These are phyloP conservation scores for Penicillium sp. DNA, from an alignment of 2,329 filamentous ascomycete species.

Conservation along the genomic window DNA sequence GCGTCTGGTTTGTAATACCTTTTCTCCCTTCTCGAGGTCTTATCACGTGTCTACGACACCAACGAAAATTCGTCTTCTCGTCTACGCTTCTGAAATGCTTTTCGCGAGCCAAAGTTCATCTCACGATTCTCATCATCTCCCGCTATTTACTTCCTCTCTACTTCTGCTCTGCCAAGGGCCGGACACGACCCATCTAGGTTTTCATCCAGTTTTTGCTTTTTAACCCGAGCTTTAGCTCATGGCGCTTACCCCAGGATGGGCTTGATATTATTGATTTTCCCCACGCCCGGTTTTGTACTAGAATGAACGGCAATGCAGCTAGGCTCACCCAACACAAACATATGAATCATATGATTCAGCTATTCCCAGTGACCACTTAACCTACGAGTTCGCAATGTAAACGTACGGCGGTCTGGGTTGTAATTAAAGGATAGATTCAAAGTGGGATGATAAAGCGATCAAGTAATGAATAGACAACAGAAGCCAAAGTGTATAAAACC, in stretches of 20 bases:
- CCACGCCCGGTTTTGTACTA: slow-evolving; percentile 22
- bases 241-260: slow-evolving; percentile 27
- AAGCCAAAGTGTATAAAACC: slow-evolving; percentile 21
- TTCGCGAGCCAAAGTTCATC: slow-evolving; percentile 14
- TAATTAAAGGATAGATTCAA: neutral
- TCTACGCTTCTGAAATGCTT: slow-evolving; percentile 13
- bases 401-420: too few relatives aligned
- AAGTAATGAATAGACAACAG: slow-evolving; percentile 15
- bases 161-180: neutral
- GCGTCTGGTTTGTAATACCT: slow-evolving; percentile 18
- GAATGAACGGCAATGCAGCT: slow-evolving; percentile 18
- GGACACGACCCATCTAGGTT: slow-evolving; percentile 4
- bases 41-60: slow-evolving; percentile 4
- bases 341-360: neutral
- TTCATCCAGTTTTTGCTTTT: slow-evolving; percentile 5
- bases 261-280: slow-evolving; percentile 5
- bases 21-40: neutral
- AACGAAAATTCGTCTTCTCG: slow-evolving; percentile 14
- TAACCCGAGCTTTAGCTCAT: slow-evolving; percentile 13
- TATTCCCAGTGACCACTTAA: slow-evolving; percentile 1
- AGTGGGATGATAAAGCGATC: slow-evolving; percentile 1
- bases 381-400: too few relatives aligned
- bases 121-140: neutral
- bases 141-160: neutral
- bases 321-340: slow-evolving; percentile 10